A percentile compares a stretch with the other conserved stretches of the same genome.
Conservation (phyloP, 2,329 filamentous ascomycete genomes). For the Fusarium tanahbumbuense region DNA sequence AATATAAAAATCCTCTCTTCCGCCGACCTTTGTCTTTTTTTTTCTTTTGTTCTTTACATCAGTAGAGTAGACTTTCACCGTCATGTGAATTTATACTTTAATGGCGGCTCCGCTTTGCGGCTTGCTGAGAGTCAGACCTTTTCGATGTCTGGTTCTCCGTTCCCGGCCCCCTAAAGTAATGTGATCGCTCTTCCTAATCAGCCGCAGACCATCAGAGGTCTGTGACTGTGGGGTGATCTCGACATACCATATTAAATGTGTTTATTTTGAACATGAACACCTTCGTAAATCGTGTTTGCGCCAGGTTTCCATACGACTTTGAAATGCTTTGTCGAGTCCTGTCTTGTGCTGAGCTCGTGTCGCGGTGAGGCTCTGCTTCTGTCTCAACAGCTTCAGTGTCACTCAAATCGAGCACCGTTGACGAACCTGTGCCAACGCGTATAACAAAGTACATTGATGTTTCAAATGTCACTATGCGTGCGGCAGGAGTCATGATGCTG, state of each 20-base stretch:
- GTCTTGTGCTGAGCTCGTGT: background rate
- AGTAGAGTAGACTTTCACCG: slow-evolving; percentile 35
- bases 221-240: slow-evolving; percentile 65
- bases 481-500: background rate
- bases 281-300: background rate
- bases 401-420: background rate
- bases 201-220: slow-evolving; percentile 56
- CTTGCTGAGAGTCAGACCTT: slow-evolving; percentile 65
- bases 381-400: no score
- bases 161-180: slow-evolving; percentile 64
- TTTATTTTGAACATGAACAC: background rate
- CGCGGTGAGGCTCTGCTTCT: background rate
- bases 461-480: background rate
- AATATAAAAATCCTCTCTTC: slow-evolving; percentile 20
- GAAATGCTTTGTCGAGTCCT: background rate
- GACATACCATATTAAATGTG: slow-evolving; percentile 51
- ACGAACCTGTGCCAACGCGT: no score
- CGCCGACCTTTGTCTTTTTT: background rate
- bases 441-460: background rate
- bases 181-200: slow-evolving; percentile 62
- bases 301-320: background rate
- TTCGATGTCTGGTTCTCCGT: slow-evolving; percentile 65
- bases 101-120: slow-evolving; percentile 65
- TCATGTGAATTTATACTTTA: slow-evolving; percentile 56
- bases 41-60: slow-evolving; percentile 23